Evolutionary conservation across 192 early-diverging fungal species (phyloP).

Genomic region (Gonapodya prolifera): DNA sequence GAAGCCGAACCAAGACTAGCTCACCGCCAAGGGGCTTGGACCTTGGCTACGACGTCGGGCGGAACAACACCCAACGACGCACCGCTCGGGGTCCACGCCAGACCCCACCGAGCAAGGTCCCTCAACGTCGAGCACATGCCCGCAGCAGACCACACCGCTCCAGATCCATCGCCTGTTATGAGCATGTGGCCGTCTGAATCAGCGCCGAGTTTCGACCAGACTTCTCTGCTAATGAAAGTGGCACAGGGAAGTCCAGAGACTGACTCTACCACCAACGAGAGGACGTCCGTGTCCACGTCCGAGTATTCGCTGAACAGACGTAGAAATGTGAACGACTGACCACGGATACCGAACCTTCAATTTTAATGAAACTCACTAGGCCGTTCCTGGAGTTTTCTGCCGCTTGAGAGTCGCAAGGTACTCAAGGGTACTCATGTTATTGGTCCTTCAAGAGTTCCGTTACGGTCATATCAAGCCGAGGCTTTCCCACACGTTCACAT

Average conservation of each 20-base stretch:
- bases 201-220: neutral
- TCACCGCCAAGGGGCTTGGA: neutral
- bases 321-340: neutral
- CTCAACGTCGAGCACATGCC: conserved; percentile 2
- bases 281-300: neutral
- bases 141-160: neutral
- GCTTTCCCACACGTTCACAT: no score
- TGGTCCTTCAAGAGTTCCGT: neutral
- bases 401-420: neutral
- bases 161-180: neutral
- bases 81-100: neutral
- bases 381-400: neutral
- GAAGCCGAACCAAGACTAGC: neutral
- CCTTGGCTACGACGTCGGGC: neutral
- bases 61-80: neutral
- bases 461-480: no score
- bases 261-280: neutral
- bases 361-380: neutral
- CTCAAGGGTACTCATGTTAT: neutral
- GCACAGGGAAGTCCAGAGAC: neutral
- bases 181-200: neutral
- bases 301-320: neutral
- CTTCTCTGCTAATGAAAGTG: neutral
- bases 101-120: neutral
- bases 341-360: neutral